Base-by-base conservation (phyloP, 345 rosid species). In the Hevea brasiliensis region DNA sequence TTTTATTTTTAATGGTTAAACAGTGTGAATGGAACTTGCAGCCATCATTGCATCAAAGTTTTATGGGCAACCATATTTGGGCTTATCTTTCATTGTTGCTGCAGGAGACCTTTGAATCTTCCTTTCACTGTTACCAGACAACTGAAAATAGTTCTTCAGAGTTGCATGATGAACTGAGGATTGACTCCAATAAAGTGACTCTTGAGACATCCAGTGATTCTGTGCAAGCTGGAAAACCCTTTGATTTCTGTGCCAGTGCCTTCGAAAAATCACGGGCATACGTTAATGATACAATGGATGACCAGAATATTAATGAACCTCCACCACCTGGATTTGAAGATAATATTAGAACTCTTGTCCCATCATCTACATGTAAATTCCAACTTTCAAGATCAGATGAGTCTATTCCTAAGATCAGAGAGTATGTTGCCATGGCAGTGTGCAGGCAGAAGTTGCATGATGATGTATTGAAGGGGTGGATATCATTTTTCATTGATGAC, bases 371-470 rank as follows among this genome's bases (percentile, higher is more conserved):
- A 27, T 63, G 74, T 79, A 86, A 86, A 73, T 81, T 84, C 76
- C 80, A 26, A 75, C 87, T 85, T 71, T 68, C 82, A 42, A 73
- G 76, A 75, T 74, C 83, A 4, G 75, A 75, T 58, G 88, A 85
- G 73, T 35, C 78, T 35, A 58, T 63, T 71, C 74, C 84, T 53
- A 85, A 83, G 83, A 83, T 88, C 68, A 86, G 77, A 81, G 87
- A 75, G 75, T 89, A 86, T 77, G 82, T 86, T 74, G 81, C 91
- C 81, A 74, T 61, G 72, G 96, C 98, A 74, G 58, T 93, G 78
- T 91, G 86, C 82, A 85, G 94, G 80, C 95, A 91, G 82, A 89
- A 85, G 84, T 83, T 96, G 88, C 93, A 90, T 77, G 86, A 82
- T 74, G 84, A 75, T 81, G 90, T 85, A 57, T 79, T 89, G 63